Evolutionary conservation across 805 yeast genomes (phyloP).

Genomic region (Scheffersomyces amazonensis): DNA sequence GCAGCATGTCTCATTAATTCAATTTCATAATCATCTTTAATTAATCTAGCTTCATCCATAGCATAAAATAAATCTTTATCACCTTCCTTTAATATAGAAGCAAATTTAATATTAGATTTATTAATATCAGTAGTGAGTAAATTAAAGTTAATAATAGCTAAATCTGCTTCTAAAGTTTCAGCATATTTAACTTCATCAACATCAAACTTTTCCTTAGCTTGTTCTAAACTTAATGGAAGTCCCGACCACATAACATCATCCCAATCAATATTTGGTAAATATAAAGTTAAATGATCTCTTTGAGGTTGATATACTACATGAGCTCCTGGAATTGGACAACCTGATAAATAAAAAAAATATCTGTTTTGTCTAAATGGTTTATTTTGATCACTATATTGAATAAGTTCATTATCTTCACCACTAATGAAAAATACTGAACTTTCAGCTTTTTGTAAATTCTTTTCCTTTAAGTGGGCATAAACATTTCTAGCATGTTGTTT

Average conservation of each 20-base stretch:
- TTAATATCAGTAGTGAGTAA: slow-evolving; percentile 55
- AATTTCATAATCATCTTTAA: slow-evolving; percentile 82
- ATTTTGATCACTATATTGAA: slow-evolving; percentile 77
- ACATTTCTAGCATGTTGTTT: slow-evolving; percentile 67
- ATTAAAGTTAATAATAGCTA: slow-evolving; percentile 28
- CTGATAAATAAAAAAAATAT: slow-evolving; percentile 83
- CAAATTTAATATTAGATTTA: slow-evolving; percentile 36
- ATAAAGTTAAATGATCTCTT: slow-evolving; percentile 60
- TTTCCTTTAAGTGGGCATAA: slow-evolving; percentile 31
- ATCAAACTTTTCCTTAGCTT: slow-evolving; percentile 65
- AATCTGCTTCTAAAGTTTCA: slow-evolving; percentile 40
- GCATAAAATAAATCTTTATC: slow-evolving; percentile 59
- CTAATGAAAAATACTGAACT: slow-evolving; percentile 49
- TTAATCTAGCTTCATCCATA: slow-evolving; percentile 80
- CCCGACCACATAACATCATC: slow-evolving; percentile 99
- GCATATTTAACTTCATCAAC: slow-evolving; percentile 78
- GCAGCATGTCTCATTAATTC: slow-evolving; percentile 77
- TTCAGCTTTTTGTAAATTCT: slow-evolving; percentile 18
- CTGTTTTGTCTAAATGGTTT: slow-evolving; percentile 84
- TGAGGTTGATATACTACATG: slow-evolving; percentile 58
- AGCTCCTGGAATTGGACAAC: slow-evolving; percentile 77
- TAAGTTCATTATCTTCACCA: slow-evolving; percentile 56
- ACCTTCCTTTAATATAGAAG: slow-evolving; percentile 36
- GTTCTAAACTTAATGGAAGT: slow-evolving; percentile 64
- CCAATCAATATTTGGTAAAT: slow-evolving; percentile 76